These are phyloP conservation scores for Clarireedia homoeocarpa DNA, from an alignment of 2,329 filamentous ascomycete species.

Conservation along the genomic window DNA sequence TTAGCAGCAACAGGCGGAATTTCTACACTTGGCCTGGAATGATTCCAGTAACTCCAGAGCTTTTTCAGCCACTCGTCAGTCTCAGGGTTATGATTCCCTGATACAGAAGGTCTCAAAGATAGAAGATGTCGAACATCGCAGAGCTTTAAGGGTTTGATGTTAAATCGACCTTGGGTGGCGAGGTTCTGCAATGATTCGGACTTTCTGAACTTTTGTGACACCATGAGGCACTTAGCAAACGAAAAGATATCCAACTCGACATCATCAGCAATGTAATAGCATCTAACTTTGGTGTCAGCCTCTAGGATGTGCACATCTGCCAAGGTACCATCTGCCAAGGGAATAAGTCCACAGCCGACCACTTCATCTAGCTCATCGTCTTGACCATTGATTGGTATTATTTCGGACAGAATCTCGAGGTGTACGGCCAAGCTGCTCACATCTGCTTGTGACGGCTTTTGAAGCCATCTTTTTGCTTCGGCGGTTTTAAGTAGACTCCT, in stretches of 20 bases:
- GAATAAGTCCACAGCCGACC: conserved; percentile 23
- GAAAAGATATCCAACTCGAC: conserved; percentile 19
- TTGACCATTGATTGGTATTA: conserved; percentile 3
- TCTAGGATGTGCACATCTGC: conserved; percentile 11
- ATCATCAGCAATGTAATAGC: conserved; percentile 13
- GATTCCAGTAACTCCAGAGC: conserved; percentile 22
- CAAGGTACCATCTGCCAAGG: conserved; percentile 20
- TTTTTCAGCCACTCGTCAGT: conserved; percentile 16
- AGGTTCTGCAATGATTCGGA: not conserved
- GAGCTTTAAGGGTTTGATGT: conserved; percentile 16
- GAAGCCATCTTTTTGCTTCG: not conserved
- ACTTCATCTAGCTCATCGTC: conserved; percentile 13
- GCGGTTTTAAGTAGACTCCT: conserved; percentile 15
- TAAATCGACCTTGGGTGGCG: conserved; percentile 15
- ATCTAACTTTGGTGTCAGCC: not conserved
- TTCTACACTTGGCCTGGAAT: not conserved
- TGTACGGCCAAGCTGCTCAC: conserved; percentile 6
- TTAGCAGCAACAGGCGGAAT: not conserved
- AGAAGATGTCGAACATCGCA: conserved; percentile 17
- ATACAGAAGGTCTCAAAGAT: not conserved
- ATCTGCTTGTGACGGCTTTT: not conserved
- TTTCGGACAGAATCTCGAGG: conserved; percentile 6
- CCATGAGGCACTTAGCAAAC: conserved; percentile 16
- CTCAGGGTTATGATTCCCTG: not conserved
- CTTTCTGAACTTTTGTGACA: conserved; percentile 2